Percentiles rank a stretch among this genome's conserved stretches.
These are phyloP conservation scores for Boletellus ananas DNA, from an alignment of 768 basidiomycete species.

Conservation along the genomic window DNA sequence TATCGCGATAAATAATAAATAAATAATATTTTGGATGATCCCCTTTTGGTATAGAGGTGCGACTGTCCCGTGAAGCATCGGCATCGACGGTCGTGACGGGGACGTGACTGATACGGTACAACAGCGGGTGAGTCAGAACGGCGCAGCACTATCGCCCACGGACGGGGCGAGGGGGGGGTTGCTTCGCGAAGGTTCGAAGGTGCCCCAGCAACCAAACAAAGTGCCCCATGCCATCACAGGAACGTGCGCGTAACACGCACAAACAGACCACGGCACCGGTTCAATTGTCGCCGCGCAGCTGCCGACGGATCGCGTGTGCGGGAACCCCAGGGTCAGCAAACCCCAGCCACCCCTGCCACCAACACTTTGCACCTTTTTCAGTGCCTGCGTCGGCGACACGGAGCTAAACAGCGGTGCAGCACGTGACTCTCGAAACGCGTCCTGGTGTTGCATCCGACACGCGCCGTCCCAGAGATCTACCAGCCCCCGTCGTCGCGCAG, in stretches of 20 bases:
- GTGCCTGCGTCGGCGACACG: slow-evolving; percentile 16
- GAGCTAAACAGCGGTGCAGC: slow-evolving; percentile 13
- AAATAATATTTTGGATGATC: slow-evolving; percentile 5
- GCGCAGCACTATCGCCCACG: slow-evolving; percentile 23
- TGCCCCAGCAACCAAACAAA: neutral
- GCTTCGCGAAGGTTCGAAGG: slow-evolving; percentile 13
- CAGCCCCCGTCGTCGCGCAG: neutral
- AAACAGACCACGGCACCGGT: slow-evolving; percentile 29
- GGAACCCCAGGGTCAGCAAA: slow-evolving; percentile 8
- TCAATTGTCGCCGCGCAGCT: neutral
- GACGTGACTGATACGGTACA: slow-evolving; percentile 5
- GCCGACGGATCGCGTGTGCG: neutral
- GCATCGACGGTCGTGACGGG: slow-evolving; percentile 9
- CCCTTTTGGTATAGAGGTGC: neutral
- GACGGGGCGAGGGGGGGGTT: too few relatives aligned
- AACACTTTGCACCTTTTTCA: slow-evolving; percentile 12
- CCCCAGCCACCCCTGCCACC: neutral
- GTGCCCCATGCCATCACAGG: slow-evolving; percentile 22
- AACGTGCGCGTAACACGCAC: slow-evolving; percentile 14
- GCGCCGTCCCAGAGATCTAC: neutral
- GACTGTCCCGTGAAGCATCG: neutral
- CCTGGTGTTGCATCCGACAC: neutral
- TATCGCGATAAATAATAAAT: neutral
- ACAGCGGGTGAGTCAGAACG: slow-evolving; percentile 13
- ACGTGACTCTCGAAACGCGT: neutral